Evolutionary conservation across 257 asterid genomes (phyloP).

Genomic region (Scutellaria minor): DNA sequence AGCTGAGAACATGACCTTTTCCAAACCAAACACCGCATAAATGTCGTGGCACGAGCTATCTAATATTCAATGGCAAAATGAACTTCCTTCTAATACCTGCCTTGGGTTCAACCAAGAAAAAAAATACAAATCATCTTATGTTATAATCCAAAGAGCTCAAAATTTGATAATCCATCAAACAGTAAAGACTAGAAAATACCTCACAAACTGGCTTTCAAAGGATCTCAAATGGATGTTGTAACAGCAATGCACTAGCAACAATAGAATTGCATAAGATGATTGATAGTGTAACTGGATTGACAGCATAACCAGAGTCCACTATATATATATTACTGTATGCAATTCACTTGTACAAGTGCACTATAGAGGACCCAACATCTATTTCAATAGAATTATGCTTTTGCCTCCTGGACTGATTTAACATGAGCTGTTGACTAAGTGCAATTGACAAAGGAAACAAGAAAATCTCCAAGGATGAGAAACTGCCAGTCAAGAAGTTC

Average conservation of each 20-base stretch:
- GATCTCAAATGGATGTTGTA: slow-evolving; percentile 49
- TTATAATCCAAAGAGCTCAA: slow-evolving; percentile 21
- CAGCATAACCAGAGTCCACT: slow-evolving; percentile 36
- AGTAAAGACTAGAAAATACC: slow-evolving; percentile 46
- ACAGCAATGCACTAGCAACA: slow-evolving; percentile 46
- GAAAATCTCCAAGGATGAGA: slow-evolving; percentile 68
- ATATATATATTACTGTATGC: slow-evolving; percentile 30
- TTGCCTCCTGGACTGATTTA: slow-evolving; percentile 54
- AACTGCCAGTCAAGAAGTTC: slow-evolving; percentile 86
- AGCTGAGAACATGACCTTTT: slow-evolving; percentile 20
- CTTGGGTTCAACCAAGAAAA: slow-evolving; percentile 33
- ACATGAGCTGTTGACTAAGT: slow-evolving; percentile 62
- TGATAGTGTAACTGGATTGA: slow-evolving; percentile 40
- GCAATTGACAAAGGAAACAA: slow-evolving; percentile 84
- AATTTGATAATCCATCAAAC: slow-evolving; percentile 4
- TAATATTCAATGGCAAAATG: slow-evolving; percentile 39
- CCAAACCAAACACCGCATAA: slow-evolving; percentile 36
- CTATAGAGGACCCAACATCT: slow-evolving; percentile 59
- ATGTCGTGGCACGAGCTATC: slow-evolving; percentile 41
- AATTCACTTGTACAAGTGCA: slow-evolving; percentile 58
- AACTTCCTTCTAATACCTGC: slow-evolving; percentile 44
- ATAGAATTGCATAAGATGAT: slow-evolving; percentile 38
- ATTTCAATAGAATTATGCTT: slow-evolving; percentile 50
- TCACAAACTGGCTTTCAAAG: slow-evolving; percentile 42
- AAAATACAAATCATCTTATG: slow-evolving; percentile 11